Evolutionary conservation across 106 monocot genomes (phyloP).

Genomic region (Chionographis japonica): DNA sequence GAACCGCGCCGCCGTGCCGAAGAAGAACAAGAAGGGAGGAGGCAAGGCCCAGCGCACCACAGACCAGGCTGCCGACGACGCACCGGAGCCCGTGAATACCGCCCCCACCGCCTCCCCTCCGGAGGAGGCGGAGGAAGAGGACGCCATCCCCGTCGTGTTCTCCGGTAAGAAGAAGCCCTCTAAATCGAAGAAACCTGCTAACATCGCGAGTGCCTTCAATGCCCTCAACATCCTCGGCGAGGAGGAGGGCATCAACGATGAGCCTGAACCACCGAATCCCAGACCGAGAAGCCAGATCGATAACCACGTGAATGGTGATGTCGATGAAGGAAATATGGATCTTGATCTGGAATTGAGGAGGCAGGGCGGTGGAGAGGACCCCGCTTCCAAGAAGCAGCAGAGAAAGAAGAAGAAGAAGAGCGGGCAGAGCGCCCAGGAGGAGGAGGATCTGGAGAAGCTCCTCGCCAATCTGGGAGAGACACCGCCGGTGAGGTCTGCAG

Average conservation of each 20-base stretch:
- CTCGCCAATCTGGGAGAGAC: conserved; percentile 16
- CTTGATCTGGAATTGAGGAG: conserved; percentile 1
- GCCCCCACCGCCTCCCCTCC: background rate
- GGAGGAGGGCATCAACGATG: conserved; percentile 14
- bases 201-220: conserved; percentile 30
- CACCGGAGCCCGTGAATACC: background rate
- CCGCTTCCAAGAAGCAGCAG: conserved; percentile 2
- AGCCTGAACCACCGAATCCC: conserved; percentile 1
- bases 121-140: conserved; percentile 38
- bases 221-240: conserved; percentile 41
- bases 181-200: conserved; percentile 60
- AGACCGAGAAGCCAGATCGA: conserved; percentile 6
- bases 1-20: conserved; percentile 6
- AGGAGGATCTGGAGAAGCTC: conserved; percentile 28
- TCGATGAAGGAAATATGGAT: conserved; percentile 5
- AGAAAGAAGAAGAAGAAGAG: conserved; percentile 37
- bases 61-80: conserved; percentile 9
- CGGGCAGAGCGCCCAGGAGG: conserved; percentile 14
- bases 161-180: conserved; percentile 80
- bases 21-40: conserved; percentile 68
- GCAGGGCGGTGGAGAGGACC: conserved; percentile 4
- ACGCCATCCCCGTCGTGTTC: conserved; percentile 36
- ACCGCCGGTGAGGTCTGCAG: background rate
- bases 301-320: conserved; percentile 9
- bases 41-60: conserved; percentile 19